These are phyloP conservation scores for Globisporangium takayamanum DNA, from an alignment of 352 stramenopile genomes.

Conservation along the genomic window DNA sequence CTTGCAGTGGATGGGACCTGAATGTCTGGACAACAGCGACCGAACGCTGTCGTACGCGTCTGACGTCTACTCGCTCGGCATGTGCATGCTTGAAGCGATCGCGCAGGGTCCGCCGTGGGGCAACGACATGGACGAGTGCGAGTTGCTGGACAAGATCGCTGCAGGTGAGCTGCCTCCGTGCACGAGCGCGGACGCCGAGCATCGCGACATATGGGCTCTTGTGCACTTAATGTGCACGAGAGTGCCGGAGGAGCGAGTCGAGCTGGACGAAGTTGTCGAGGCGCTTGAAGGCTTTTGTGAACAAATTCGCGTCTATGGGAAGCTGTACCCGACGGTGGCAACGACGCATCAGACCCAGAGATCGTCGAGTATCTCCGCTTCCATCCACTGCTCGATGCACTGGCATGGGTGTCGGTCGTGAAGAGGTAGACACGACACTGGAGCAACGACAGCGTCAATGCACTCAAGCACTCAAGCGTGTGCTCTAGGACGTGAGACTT, in stretches of 20 bases:
- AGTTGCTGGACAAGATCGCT: neutral
- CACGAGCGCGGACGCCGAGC: neutral
- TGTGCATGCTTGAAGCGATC: conserved; percentile 15
- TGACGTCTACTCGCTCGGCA: conserved; percentile 14
- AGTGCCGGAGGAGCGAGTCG: neutral
- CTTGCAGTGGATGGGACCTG: conserved; percentile 10
- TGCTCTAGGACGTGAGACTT: no score
- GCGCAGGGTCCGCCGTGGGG: conserved; percentile 4
- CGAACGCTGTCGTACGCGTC: conserved; percentile 1
- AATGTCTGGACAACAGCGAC: neutral
- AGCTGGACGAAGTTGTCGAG: neutral
- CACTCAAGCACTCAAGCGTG: no score
- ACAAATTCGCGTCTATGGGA: neutral
- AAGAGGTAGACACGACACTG: no score
- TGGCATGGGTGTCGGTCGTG: no score
- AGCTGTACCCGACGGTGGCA: no score
- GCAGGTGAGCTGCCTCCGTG: neutral
- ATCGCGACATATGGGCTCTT: neutral
- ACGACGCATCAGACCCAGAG: no score
- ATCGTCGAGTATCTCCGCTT: no score
- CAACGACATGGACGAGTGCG: neutral
- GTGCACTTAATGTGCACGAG: neutral
- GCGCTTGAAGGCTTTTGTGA: neutral
- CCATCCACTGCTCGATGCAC: no score
- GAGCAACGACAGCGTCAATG: no score